Conservation (phyloP, 306 rosid species). For the Luffa aegyptiaca region DNA sequence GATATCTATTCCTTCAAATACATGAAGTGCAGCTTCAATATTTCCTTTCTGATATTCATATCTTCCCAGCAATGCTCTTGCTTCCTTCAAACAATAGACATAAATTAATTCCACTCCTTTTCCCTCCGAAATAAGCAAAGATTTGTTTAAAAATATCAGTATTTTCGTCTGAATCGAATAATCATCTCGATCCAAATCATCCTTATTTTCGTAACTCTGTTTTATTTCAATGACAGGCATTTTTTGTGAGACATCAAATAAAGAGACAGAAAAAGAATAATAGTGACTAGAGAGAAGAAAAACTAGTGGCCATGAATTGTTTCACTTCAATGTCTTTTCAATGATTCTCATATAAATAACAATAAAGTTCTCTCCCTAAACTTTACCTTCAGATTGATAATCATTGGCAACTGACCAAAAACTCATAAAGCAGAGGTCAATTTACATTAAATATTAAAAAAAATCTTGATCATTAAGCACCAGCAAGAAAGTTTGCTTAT, state of each 20-base stretch:
- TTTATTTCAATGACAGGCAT: background rate
- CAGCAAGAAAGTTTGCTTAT: background rate
- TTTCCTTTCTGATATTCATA: conserved; percentile 94
- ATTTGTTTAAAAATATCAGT: background rate
- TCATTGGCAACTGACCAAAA: background rate
- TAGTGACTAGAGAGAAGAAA: background rate
- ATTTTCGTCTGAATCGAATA: background rate
- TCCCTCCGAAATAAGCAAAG: background rate
- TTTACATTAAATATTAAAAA: background rate
- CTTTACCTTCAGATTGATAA: background rate
- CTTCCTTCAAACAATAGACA: conserved; percentile 56
- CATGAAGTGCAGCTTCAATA: conserved; percentile 72
- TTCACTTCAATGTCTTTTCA: background rate
- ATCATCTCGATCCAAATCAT: background rate
- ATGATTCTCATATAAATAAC: background rate
- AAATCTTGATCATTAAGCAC: background rate
- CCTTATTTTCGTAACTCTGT: background rate
- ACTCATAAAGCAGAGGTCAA: background rate
- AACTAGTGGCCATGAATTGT: background rate
- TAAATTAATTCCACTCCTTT: background rate
- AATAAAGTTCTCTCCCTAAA: background rate
- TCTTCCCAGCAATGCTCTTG: conserved; percentile 87
- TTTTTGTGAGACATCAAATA: background rate
- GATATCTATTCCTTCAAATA: conserved; percentile 81
- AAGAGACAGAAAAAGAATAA: background rate